Conservation (phyloP, 176 grass and related monocot species). For the Carex scoparia region DNA sequence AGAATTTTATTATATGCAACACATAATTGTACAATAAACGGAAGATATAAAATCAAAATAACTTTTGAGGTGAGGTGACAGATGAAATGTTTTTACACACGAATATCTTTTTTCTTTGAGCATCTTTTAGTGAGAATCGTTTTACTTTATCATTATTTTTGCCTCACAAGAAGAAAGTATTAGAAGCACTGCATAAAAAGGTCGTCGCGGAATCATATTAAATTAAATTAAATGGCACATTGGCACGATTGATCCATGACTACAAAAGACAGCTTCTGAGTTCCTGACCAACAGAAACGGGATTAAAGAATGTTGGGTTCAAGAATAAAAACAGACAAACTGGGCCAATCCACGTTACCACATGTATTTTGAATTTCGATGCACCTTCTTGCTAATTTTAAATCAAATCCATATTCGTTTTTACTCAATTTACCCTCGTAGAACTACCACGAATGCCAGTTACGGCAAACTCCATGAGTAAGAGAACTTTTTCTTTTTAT, state of each 20-base stretch:
- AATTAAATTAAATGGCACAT: neutral
- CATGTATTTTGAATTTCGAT: neutral
- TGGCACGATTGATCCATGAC: neutral
- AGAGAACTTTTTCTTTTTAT: too few species aligned
- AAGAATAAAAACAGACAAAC: neutral
- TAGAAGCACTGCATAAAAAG: neutral
- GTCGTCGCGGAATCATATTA: neutral
- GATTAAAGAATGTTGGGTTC: constrained; percentile 5
- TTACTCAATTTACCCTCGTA: neutral
- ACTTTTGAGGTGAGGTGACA: too few species aligned
- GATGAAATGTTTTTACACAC: too few species aligned
- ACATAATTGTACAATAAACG: too few species aligned
- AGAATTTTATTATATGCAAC: too few species aligned
- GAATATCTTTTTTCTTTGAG: neutral
- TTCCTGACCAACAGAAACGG: neutral
- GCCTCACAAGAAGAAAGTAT: neutral
- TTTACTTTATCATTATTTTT: neutral
- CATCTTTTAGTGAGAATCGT: neutral
- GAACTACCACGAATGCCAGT: too few species aligned
- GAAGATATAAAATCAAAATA: too few species aligned
- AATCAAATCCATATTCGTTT: neutral
- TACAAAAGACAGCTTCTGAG: neutral
- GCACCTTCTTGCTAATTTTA: neutral
- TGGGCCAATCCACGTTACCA: constrained; percentile 1
- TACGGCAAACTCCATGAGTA: too few species aligned